These are phyloP conservation scores for Cutaneotrichosporon cavernicola DNA, from an alignment of 1,284 basidiomycete genomes.

Conservation along the genomic window DNA sequence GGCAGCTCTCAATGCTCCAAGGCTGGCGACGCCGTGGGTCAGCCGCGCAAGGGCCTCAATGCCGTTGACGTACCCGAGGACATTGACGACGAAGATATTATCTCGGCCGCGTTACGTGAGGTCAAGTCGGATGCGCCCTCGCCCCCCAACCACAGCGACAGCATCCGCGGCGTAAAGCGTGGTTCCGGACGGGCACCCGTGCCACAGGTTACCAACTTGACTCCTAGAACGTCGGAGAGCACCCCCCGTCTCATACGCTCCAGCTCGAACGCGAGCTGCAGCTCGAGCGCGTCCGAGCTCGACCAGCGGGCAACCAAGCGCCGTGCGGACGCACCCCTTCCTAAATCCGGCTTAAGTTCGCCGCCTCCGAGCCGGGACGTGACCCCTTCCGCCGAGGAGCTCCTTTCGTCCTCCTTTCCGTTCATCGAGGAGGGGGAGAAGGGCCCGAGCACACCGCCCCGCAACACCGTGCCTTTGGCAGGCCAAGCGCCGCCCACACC, in stretches of 20 bases:
- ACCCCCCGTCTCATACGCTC: conserved; percentile 16
- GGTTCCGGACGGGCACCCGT: conserved; percentile 25
- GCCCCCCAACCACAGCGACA: background rate
- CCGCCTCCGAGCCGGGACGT: conserved; percentile 31
- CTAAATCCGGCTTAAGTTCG: conserved; percentile 28
- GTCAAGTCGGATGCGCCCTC: conserved; percentile 10
- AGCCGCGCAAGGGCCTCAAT: conserved; percentile 40
- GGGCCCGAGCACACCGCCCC: conserved; percentile 10
- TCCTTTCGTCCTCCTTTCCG: background rate
- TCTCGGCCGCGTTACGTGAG: background rate
- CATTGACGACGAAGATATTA: background rate
- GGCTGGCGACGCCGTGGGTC: conserved; percentile 42
- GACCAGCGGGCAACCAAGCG: conserved; percentile 27
- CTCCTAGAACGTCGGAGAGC: background rate
- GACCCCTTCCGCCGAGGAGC: conserved; percentile 17
- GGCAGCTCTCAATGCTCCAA: conserved; percentile 14
- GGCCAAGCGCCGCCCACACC: conserved; percentile 9
- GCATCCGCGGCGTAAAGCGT: conserved; percentile 28
- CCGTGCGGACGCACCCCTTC: conserved; percentile 16
- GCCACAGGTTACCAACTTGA: background rate
- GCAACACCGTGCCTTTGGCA: background rate
- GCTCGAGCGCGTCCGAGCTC: conserved; percentile 24
- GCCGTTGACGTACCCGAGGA: conserved; percentile 7
- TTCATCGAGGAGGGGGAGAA: conserved; percentile 20
- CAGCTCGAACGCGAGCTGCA: conserved; percentile 23